Evolutionary conservation across 1,139 yeast species (phyloP).

Genomic region (Taphrina pruni): DNA sequence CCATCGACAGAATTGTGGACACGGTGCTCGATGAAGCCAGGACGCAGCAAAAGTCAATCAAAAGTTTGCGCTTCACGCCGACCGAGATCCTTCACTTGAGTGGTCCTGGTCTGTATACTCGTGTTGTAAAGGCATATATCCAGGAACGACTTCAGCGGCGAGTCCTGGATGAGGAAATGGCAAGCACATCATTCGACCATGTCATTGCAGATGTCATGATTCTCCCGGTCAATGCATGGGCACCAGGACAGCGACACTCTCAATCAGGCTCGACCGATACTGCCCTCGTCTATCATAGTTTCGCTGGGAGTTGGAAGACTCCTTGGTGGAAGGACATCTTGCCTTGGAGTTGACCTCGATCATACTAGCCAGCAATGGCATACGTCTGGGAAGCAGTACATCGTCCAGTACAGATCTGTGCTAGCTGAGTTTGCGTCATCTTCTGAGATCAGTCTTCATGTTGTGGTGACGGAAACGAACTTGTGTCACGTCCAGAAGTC

Average conservation of each 20-base stretch:
- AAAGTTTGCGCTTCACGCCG: slow-evolving; percentile 47
- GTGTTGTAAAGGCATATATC: slow-evolving; percentile 75
- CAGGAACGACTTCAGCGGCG: slow-evolving; percentile 63
- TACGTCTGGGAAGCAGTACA: too few relatives aligned
- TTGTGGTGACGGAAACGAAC: too few relatives aligned
- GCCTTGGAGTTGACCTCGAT: background rate
- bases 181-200: background rate
- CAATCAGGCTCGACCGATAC: slow-evolving; percentile 1
- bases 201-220: slow-evolving; percentile 76
- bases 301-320: background rate
- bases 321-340: background rate
- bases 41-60: slow-evolving; percentile 59
- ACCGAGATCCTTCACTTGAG: slow-evolving; percentile 54
- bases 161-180: slow-evolving; percentile 49
- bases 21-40: background rate
- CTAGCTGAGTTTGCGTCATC: too few relatives aligned
- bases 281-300: background rate
- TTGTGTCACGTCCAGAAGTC: too few relatives aligned
- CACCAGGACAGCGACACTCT: slow-evolving; percentile 76
- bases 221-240: slow-evolving; percentile 81
- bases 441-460: too few relatives aligned
- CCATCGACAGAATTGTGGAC: slow-evolving; percentile 60
- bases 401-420: too few relatives aligned
- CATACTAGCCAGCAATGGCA: too few relatives aligned
- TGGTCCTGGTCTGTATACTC: slow-evolving; percentile 95